Conservation (phyloP, 108 stramenopile genomes). For the Chaetoceros muelleri region DNA sequence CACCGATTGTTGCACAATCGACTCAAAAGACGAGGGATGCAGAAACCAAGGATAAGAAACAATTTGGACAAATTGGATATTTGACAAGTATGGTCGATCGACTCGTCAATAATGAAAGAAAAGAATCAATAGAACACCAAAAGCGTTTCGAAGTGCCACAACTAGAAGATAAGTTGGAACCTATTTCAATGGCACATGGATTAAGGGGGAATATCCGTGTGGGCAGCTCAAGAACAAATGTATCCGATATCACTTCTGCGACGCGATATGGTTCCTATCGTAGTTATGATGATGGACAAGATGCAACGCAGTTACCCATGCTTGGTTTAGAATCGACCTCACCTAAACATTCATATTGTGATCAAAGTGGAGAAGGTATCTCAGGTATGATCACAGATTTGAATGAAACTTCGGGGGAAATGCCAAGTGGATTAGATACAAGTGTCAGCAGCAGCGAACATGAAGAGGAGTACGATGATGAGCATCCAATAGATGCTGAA, state of each 20-base stretch:
- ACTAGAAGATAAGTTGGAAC: background rate
- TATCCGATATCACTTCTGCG: background rate
- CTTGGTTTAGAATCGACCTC: background rate
- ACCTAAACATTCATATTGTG: too few species aligned
- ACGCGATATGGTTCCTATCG: background rate
- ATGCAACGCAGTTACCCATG: background rate
- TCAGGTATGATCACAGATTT: too few species aligned
- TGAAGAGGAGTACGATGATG: too few species aligned
- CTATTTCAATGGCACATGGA: background rate
- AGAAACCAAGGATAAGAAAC: background rate
- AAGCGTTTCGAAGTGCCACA: background rate
- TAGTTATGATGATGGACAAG: background rate
- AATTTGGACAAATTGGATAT: background rate
- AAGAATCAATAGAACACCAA: background rate
- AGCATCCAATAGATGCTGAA: too few species aligned
- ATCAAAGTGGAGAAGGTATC: too few species aligned
- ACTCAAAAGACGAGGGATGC: background rate
- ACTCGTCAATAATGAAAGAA: background rate
- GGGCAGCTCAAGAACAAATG: background rate
- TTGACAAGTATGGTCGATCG: background rate
- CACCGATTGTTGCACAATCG: background rate
- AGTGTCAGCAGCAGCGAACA: too few species aligned
- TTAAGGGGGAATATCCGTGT: background rate
- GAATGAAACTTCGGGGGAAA: too few species aligned
- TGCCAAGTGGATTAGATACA: too few species aligned